Evolutionary conservation across 768 basidiomycete species (phyloP).

Genomic region (Termitomyces sp.): DNA sequence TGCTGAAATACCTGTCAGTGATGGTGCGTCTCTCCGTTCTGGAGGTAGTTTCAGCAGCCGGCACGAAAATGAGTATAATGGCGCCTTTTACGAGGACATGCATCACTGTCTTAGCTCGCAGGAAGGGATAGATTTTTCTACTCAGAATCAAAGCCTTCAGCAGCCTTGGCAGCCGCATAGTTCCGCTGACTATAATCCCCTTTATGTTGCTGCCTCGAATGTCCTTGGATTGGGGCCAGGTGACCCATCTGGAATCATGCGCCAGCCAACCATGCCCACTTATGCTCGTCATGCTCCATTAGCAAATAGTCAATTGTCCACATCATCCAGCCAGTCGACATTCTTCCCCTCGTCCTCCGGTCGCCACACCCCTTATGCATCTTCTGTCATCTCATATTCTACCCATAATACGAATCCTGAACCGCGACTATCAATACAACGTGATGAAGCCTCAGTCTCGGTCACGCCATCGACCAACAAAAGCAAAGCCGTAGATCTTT

Average conservation of each 20-base stretch:
- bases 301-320: conserved; percentile 19
- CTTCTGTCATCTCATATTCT: conserved; percentile 22
- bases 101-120: conserved; percentile 18
- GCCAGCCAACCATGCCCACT: conserved; percentile 19
- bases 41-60: conserved; percentile 27
- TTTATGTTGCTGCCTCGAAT: conserved; percentile 75
- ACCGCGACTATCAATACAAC: conserved; percentile 49
- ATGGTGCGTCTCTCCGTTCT: conserved; percentile 24
- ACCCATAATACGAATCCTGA: conserved; percentile 43
- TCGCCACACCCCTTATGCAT: conserved; percentile 8
- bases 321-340: conserved; percentile 27
- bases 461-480: conserved; percentile 55
- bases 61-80: conserved; percentile 31
- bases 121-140: conserved; percentile 24
- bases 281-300: conserved; percentile 15
- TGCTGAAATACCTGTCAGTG: conserved; percentile 10
- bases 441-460: conserved; percentile 53
- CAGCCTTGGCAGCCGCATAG: conserved; percentile 24
- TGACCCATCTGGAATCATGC: conserved; percentile 15
- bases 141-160: conserved; percentile 15
- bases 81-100: conserved; percentile 34
- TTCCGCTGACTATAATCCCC: conserved; percentile 45
- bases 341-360: conserved; percentile 20
- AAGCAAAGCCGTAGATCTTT: conserved; percentile 79
- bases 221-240: conserved; percentile 72